Conservation (phyloP, 768 basidiomycete genomes). For the Naganishia friedmannii region DNA sequence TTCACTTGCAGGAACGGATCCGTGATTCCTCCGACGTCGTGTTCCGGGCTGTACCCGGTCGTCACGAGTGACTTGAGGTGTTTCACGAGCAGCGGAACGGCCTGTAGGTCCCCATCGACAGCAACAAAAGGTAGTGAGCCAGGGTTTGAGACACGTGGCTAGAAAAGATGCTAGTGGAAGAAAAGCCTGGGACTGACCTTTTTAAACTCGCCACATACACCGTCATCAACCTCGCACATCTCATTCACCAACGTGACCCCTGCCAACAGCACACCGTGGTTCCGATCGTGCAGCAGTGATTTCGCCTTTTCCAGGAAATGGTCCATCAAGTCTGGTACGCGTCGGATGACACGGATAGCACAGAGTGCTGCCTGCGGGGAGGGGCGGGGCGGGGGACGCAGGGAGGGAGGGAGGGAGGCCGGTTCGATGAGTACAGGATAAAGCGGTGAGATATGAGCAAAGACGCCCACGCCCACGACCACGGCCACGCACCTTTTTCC, state of each 20-base stretch:
- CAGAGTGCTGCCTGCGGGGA: conserved; percentile 78
- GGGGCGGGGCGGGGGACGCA: neutral
- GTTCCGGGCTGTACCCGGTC: conserved; percentile 96
- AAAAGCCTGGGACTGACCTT: conserved; percentile 62
- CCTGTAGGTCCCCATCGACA: conserved; percentile 55
- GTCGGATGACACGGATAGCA: conserved; percentile 87
- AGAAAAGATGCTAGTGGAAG: neutral
- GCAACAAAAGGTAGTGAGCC: neutral
- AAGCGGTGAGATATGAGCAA: no score
- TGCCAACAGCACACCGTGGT: conserved; percentile 92
- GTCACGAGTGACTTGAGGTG: conserved; percentile 92
- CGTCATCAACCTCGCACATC: conserved; percentile 78
- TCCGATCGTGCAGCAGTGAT: conserved; percentile 86
- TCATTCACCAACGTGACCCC: conserved; percentile 91
- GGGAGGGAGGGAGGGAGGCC: no score
- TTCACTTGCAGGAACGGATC: conserved; percentile 61
- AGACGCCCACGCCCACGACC: no score
- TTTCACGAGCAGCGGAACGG: conserved; percentile 86
- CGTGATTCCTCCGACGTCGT: conserved; percentile 98
- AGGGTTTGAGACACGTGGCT: neutral
- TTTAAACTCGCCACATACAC: conserved; percentile 77
- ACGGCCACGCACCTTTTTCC: conserved; percentile 92
- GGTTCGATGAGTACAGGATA: no score
- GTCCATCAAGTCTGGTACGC: conserved; percentile 91
- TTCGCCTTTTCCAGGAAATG: conserved; percentile 86